Base-by-base conservation (phyloP, 371 early-diverging fungal species). In the Fennellomyces sp. region DNA sequence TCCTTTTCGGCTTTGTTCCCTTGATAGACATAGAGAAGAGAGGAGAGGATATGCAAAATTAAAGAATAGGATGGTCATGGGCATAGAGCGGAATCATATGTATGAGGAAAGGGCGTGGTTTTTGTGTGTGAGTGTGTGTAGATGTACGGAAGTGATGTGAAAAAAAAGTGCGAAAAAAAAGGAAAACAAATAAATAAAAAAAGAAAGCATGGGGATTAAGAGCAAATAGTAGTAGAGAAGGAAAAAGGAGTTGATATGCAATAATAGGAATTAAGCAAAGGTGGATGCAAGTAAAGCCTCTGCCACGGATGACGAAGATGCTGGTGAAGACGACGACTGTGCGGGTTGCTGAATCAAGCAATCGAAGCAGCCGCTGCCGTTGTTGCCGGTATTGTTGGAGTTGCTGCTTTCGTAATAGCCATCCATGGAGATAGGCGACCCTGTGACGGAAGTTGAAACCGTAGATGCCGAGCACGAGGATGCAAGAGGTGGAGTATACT, bases 391-490 rank as follows among this genome's bases (percentile, higher is more conserved):
- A 23, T 23, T 54, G 11, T 42, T 51, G 17, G 51, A 58, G 41
- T 49, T 52, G 30, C 50, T 55, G 35, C 38, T 35, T 31, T 61
- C 47, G 50, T 65, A 67, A 42, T 64, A 58, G 19, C 35, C 60
- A 36, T 68, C 61, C 29, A 68, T 28, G 0, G 66, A 68, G 25
- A 68, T 63, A 41, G 73, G 73, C 5, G 73, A 73, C 1, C 69
- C 69, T 28, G 70, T 58, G 25, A 35, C 48, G 10, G 65, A 65
- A 52, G 21, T 63, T 4, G 61, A 50, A 1, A 69, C 63, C 11
- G 68, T 60, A 0, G 64, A 39, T 5, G 67, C 59, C 36, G 69
- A 66, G 23, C 65, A 71, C 3, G 73, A 69, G 23, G 70, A 64
- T 33, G 65, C 66, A 15, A 73, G 52, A 5, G 70, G 68, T 4